Conservation (phyloP, 2,329 filamentous ascomycete genomes). For the Blumeriella jaapii region DNA sequence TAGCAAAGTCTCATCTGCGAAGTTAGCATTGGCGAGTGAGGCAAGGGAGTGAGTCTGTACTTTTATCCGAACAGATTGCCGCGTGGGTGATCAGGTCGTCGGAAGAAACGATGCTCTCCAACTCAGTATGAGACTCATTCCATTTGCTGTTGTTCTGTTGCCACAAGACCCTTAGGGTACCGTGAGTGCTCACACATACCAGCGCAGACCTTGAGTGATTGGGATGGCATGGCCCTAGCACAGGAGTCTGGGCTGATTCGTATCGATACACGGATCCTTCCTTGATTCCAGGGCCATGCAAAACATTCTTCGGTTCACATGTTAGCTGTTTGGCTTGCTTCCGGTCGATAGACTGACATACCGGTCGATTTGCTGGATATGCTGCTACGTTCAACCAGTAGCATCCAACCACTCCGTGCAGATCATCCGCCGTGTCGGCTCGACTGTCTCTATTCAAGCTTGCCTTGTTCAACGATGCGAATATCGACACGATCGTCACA, state of each 20-base stretch:
- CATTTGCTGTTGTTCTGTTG: constrained; percentile 62
- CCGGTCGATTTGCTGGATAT: constrained; percentile 20
- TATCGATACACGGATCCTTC: constrained; percentile 53
- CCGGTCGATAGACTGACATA: no score
- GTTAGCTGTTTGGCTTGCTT: no score
- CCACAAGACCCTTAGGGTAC: constrained; percentile 64
- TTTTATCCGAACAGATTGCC: constrained; percentile 61
- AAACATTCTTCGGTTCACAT: constrained; percentile 30
- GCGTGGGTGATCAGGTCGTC: constrained; percentile 74
- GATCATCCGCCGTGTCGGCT: constrained; percentile 60
- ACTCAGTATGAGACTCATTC: constrained; percentile 59
- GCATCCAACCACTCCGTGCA: constrained; percentile 68
- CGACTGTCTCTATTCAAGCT: constrained; percentile 49
- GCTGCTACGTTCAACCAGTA: constrained; percentile 57
- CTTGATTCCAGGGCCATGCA: constrained; percentile 53
- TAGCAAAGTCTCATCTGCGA: constrained; percentile 37
- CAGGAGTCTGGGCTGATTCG: constrained; percentile 51
- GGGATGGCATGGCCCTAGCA: constrained; percentile 63
- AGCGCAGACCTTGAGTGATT: constrained; percentile 60
- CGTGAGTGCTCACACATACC: constrained; percentile 64
- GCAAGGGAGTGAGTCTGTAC: constrained; percentile 34
- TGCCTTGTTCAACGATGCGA: constrained; percentile 62
- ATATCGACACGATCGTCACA: constrained; percentile 62
- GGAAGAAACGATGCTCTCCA: constrained; percentile 61
- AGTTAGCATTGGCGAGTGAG: constrained; percentile 5